Percentiles rank a stretch among this genome's conserved stretches.
These are phyloP conservation scores for Salicornia ramosissima DNA, from an alignment of 148 eudicot genomes.

Conservation along the genomic window DNA sequence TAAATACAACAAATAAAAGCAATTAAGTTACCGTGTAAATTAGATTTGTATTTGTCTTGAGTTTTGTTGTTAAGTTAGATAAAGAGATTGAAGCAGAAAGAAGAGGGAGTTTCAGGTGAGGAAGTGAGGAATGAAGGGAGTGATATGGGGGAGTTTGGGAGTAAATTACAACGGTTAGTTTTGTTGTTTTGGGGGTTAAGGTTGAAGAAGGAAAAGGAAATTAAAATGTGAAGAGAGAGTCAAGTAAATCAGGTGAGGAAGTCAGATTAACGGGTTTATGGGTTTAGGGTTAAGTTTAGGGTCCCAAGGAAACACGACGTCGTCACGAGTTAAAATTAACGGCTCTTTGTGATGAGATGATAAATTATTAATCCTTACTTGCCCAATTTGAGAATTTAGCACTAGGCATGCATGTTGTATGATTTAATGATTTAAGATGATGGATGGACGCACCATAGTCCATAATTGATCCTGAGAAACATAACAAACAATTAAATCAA, in stretches of 20 bases:
- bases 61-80: neutral
- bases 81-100: constrained; percentile 15
- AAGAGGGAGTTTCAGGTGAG: constrained; percentile 4
- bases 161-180: constrained; percentile 42
- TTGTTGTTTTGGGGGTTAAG: constrained; percentile 1
- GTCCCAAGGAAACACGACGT: neutral
- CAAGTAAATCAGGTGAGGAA: neutral
- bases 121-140: constrained; percentile 12
- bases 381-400: too few relatives aligned
- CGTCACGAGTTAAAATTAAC: neutral
- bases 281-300: constrained; percentile 12
- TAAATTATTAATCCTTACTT: too few relatives aligned
- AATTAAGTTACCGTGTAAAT: too few relatives aligned
- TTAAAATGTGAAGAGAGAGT: neutral
- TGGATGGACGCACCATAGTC: too few relatives aligned
- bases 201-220: neutral
- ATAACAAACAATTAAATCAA: too few relatives aligned
- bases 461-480: too few relatives aligned
- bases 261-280: constrained; percentile 31
- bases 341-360: too few relatives aligned
- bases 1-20: neutral
- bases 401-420: too few relatives aligned
- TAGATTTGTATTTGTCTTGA: neutral
- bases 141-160: constrained; percentile 13
- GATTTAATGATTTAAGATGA: too few relatives aligned